A percentile compares a stretch with the other conserved stretches of the same genome.
Conservation (phyloP, 805 yeast species). For the Starmerella tilneyi region DNA sequence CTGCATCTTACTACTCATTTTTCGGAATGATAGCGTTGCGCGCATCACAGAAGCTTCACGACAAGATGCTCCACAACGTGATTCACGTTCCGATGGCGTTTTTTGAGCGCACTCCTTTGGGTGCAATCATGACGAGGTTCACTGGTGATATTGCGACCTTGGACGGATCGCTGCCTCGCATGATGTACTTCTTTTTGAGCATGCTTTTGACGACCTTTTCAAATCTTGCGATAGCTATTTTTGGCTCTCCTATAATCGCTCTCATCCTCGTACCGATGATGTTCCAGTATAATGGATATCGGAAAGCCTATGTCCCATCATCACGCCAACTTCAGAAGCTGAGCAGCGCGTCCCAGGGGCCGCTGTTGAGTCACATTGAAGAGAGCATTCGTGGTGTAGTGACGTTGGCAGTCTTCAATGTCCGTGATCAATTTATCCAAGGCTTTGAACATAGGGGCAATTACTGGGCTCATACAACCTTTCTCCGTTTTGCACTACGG, state of each 20-base stretch:
- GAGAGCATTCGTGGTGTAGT: slow-evolving; percentile 63
- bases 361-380: slow-evolving; percentile 64
- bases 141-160: slow-evolving; percentile 78
- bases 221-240: slow-evolving; percentile 47
- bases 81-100: slow-evolving; percentile 85
- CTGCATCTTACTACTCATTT: slow-evolving; percentile 12
- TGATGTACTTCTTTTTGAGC: slow-evolving; percentile 31
- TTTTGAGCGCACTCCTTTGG: slow-evolving; percentile 90
- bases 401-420: slow-evolving; percentile 59
- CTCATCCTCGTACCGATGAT: slow-evolving; percentile 56
- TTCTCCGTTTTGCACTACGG: slow-evolving; percentile 55
- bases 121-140: slow-evolving; percentile 78
- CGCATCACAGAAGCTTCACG: slow-evolving; percentile 36
- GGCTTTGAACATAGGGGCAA: slow-evolving; percentile 36
- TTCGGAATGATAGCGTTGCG: slow-evolving; percentile 16
- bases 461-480: slow-evolving; percentile 34
- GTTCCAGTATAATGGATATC: slow-evolving; percentile 50
- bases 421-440: slow-evolving; percentile 41
- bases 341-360: slow-evolving; percentile 51
- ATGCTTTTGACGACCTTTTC: slow-evolving; percentile 27
- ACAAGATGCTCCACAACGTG: slow-evolving; percentile 59
- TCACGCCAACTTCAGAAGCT: slow-evolving; percentile 65
- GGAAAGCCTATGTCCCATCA: slow-evolving; percentile 48
- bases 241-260: slow-evolving; percentile 75
- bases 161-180: slow-evolving; percentile 50